Base-by-base conservation (phyloP, 2,329 filamentous ascomycete species). In the Aspergillus persii region DNA sequence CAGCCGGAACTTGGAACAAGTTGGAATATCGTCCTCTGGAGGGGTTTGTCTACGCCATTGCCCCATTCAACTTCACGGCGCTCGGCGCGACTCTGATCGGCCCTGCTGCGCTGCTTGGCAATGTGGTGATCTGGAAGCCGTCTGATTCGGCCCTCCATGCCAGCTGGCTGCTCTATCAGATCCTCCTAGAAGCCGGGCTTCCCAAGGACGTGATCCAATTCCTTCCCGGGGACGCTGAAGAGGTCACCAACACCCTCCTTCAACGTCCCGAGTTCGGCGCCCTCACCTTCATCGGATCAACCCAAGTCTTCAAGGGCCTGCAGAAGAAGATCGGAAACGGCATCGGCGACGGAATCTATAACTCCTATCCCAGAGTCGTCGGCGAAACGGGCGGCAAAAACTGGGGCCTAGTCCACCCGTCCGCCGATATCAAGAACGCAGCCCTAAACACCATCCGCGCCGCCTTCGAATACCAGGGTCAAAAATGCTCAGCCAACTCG, bases 11-110 rank as follows among this genome's bases (percentile, higher is more conserved):
- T 18, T 50, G 49, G 53, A 51, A 41, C 58, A 83, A 81, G 78
- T 86, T 92, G 61, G 93, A 97, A 78, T 87, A 96, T 81, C 85
- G 93, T 33, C 89, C 93, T n/a, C 85, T 97, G 2, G 93, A 97
- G 76, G 93, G 93, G 15, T 97, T 97, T 74, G 92, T 97, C 62
- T 96, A 96, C 75, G 93, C 93, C 31, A 86, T 97, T 67, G 91
- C 88, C 58, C 93, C 93, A 36, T 97, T 97, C 84, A 97, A 97
- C 81, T 97, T 97, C 79, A 97, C 93, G 18, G 93, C 93, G 63
- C 96, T 97, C 66, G 92, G 88, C 11, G 93, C 89, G 53, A 96
- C 96, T 78, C 82, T 97, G 48, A 86, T 89, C n/a, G 89, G 86
- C 50, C 88, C 91, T 1, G 92, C 93, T 8, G 92, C 92, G 0